phyloP scores from a whole-genome alignment of 352 stramenopile genomes.

The Pythium utonaiense region DNA sequence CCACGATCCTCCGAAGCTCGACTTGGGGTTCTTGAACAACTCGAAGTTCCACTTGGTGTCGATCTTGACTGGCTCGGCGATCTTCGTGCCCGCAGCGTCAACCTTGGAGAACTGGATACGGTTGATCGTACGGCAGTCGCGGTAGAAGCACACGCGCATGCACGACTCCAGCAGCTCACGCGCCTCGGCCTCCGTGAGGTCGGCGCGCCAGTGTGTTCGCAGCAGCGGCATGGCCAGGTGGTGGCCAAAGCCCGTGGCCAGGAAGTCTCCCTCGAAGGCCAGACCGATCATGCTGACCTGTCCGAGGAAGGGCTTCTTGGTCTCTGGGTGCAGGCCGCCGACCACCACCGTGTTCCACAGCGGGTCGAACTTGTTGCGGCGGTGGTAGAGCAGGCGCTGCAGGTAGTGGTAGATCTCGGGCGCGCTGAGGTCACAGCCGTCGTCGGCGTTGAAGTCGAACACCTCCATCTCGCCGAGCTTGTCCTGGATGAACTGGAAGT shows the following conservation, averaged over 20 bases:
- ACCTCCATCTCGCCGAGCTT: constrained; percentile 93
- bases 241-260: constrained; percentile 97
- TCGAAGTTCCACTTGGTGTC: constrained; percentile 94
- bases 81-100: constrained; percentile 75
- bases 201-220: constrained; percentile 91
- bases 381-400: constrained; percentile 97
- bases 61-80: constrained; percentile 94
- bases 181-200: constrained; percentile 94
- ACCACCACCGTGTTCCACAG: constrained; percentile 98
- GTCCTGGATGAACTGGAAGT: constrained; percentile 96
- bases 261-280: constrained; percentile 95
- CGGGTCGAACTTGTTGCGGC: constrained; percentile 98
- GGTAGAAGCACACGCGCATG: constrained; percentile 98
- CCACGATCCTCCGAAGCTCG: constrained; percentile 87
- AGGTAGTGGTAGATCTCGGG: constrained; percentile 97
- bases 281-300: constrained; percentile 97
- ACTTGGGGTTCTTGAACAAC: constrained; percentile 87
- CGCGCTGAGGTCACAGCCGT: constrained; percentile 92
- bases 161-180: constrained; percentile 94
- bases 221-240: constrained; percentile 97
- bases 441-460: constrained; percentile 94
- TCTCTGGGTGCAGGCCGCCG: constrained; percentile 90
- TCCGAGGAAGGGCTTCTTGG: constrained; percentile 92
- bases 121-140: constrained; percentile 98
- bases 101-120: constrained; percentile 97